Evolutionary conservation across 2,329 filamentous ascomycete genomes (phyloP).

Genomic region (Ustilaginoidea virens): DNA sequence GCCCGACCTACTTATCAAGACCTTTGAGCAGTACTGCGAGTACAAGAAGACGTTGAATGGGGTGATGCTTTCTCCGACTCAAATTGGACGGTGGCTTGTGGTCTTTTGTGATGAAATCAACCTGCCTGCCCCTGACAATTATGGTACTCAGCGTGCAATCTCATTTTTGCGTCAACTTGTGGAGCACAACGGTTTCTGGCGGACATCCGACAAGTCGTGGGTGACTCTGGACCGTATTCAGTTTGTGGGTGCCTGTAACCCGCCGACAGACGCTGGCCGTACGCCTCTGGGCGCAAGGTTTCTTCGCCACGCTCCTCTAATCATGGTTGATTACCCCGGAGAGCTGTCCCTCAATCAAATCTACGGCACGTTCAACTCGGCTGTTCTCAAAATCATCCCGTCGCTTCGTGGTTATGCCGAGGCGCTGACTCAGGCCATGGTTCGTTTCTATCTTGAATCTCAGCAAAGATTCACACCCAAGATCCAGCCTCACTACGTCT

Average conservation of each 20-base stretch:
- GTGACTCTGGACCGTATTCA: constrained; percentile 95
- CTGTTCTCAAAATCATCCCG: constrained; percentile 91
- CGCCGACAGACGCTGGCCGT: constrained; percentile 90
- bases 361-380: constrained; percentile 94
- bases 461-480: constrained; percentile 89
- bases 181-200: constrained; percentile 98
- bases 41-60: constrained; percentile 98
- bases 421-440: constrained; percentile 91
- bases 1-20: constrained; percentile 94
- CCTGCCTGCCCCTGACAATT: constrained; percentile 90
- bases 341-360: constrained; percentile 92
- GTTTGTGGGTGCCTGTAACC: constrained; percentile 97
- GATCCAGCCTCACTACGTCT: constrained; percentile 97
- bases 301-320: constrained; percentile 88
- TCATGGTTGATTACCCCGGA: constrained; percentile 99
- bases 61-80: constrained; percentile 85
- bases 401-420: constrained; percentile 91
- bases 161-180: constrained; percentile 95
- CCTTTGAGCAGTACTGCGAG: constrained; percentile 98
- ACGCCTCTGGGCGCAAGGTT: constrained; percentile 88
- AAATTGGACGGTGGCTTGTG: constrained; percentile 95
- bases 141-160: constrained; percentile 92
- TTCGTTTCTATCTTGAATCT: constrained; percentile 87
- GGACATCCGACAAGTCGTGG: constrained; percentile 94
- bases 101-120: constrained; percentile 99